Conservation (phyloP, 1,284 basidiomycete genomes). For the Fomitiporia mediterranea region DNA sequence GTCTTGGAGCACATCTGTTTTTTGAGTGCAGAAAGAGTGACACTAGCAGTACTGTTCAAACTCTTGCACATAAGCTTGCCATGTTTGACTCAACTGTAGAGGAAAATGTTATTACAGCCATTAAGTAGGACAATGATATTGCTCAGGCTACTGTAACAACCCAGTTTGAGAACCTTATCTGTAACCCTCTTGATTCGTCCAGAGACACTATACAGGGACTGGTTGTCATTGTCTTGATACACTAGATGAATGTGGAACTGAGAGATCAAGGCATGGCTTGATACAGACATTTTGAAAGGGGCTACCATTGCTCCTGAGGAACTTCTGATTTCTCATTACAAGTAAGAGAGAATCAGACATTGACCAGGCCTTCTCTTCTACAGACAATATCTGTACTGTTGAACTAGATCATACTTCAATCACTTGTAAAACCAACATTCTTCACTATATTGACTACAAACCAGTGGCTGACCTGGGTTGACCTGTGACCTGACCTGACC, state of each 20-base stretch:
- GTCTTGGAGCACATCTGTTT: conserved; percentile 17
- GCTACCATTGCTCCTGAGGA: conserved; percentile 2
- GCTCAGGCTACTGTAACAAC: neutral
- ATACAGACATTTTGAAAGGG: conserved; percentile 26
- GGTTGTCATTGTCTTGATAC: conserved; percentile 3
- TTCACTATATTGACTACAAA: too few species aligned
- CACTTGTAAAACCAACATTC: too few species aligned
- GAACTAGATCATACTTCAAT: too few species aligned
- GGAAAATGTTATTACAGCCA: neutral
- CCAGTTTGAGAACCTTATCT: neutral
- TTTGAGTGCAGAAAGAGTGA: conserved; percentile 20
- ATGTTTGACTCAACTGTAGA: conserved; percentile 16
- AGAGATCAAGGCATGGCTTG: conserved; percentile 26
- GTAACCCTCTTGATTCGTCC: neutral
- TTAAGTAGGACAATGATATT: neutral
- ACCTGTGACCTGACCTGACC: too few species aligned
- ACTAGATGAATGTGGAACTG: conserved; percentile 1
- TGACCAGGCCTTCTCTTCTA: too few species aligned
- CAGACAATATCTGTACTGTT: too few species aligned
- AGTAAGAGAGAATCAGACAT: too few species aligned
- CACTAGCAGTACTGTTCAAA: conserved; percentile 19
- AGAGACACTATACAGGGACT: neutral
- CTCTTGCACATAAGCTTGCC: conserved; percentile 22
- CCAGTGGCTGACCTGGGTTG: too few species aligned
- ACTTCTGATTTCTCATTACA: conserved; percentile 5